These are phyloP conservation scores for Leccinum longicurvipes DNA, from an alignment of 768 basidiomycete species.

Conservation along the genomic window DNA sequence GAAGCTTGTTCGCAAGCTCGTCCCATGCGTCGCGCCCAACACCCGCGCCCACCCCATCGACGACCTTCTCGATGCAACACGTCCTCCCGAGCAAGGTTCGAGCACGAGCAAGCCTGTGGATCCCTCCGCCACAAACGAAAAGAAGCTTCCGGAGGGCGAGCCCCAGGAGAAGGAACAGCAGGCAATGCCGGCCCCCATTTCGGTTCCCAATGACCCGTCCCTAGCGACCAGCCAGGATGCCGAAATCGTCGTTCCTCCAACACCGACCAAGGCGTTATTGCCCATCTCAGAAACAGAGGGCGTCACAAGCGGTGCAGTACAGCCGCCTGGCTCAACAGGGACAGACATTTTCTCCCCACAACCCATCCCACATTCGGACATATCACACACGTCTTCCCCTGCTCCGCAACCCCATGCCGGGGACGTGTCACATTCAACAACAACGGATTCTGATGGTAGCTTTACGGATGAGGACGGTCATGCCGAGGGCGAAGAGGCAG, in stretches of 20 bases:
- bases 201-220: constrained; percentile 19
- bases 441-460: constrained; percentile 35
- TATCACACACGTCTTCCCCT: constrained; percentile 21
- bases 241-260: constrained; percentile 45
- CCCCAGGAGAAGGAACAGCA: constrained; percentile 37
- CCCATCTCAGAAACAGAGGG: constrained; percentile 80
- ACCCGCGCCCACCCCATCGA: constrained; percentile 44
- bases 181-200: constrained; percentile 22
- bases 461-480: constrained; percentile 64
- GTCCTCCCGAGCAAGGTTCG: constrained; percentile 15
- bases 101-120: constrained; percentile 23
- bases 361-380: constrained; percentile 22
- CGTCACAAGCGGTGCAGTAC: constrained; percentile 87
- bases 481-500: constrained; percentile 67
- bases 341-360: constrained; percentile 31
- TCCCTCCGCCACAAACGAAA: constrained; percentile 26
- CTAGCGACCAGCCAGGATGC: constrained; percentile 27
- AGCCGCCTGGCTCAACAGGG: constrained; percentile 82
- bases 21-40: constrained; percentile 64
- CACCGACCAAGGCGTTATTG: constrained; percentile 42
- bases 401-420: constrained; percentile 28
- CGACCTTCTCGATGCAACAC: constrained; percentile 27
- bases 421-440: constrained; percentile 30
- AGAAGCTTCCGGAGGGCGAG: constrained; percentile 23
- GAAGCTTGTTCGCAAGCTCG: constrained; percentile 56